Conservation (phyloP, 2,329 filamentous ascomycete species). For the Myriosclerotinia scirpicola region DNA sequence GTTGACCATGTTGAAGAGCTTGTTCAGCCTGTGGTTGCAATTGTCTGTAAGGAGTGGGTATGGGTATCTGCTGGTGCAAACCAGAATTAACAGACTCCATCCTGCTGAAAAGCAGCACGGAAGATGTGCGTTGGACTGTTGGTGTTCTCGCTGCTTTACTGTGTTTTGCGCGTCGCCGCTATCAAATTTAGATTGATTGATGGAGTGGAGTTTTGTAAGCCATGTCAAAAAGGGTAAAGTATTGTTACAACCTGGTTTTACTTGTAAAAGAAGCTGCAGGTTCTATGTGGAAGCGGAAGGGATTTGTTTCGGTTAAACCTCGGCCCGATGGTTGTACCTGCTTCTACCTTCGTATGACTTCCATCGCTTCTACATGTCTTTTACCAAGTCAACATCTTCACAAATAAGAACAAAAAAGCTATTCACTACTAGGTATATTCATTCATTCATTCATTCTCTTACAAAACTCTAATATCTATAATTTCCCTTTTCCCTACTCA, state of each 20-base stretch:
- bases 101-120: constrained; percentile 32
- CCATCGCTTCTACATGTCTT: too few relatives aligned
- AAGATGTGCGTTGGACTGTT: constrained; percentile 29
- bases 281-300: too few relatives aligned
- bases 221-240: constrained; percentile 14
- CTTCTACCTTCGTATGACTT: too few relatives aligned
- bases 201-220: constrained; percentile 18
- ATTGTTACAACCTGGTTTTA: constrained; percentile 2
- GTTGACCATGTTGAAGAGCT: constrained; percentile 39
- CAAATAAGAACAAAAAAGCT: not conserved
- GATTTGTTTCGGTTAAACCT: not conserved
- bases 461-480: not conserved
- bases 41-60: constrained; percentile 36
- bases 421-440: too few relatives aligned
- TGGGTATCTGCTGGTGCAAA: constrained; percentile 39
- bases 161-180: constrained; percentile 27
- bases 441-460: too few relatives aligned
- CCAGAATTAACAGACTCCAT: constrained; percentile 38
- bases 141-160: constrained; percentile 37
- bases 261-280: too few relatives aligned
- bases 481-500: not conserved
- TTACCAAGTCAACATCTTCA: too few relatives aligned
- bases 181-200: constrained; percentile 6
- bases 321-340: not conserved
- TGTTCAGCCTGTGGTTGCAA: constrained; percentile 40